Base-by-base conservation (phyloP, 768 basidiomycete species). In the Leucocoprinus leucothites region DNA sequence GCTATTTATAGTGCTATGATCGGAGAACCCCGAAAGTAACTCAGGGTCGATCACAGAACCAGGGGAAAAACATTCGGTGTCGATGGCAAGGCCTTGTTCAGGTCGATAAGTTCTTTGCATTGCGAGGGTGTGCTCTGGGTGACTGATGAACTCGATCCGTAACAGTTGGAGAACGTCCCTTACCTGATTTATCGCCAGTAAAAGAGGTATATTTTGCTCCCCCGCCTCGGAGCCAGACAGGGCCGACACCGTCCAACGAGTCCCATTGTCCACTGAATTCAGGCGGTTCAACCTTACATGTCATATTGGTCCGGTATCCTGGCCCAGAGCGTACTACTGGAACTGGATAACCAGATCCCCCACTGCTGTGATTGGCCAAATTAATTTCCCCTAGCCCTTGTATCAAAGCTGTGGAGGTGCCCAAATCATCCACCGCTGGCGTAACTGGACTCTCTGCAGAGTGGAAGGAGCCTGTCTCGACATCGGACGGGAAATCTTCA, bases 1-100 rank as follows among this genome's bases (percentile, higher is more conserved):
- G 47, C 47, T 56, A 49, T 43, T 56, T 28, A 48, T 56, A 49
- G 54, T 48, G 21, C 47, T 49, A 11, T 22, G 40, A 5, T 56
- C 54, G 41, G 54, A 48, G 28, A 56, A 8, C 3, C n/a, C 46
- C 46, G 53, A 55, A 6, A 31, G 45, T 16, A 46, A 45, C n/a
- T 43, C 38, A 35, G 42, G 45, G 16, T 2, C 5, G 22, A 40
- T 13, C 35, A 26, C 4, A 31, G 24, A 22, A 25, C 35, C 45
- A 16, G 35, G 34, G 9, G 1, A 31, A 22, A 42, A 55, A 14
- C 38, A 40, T 2, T 31, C 16, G 2, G 53, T 53, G 11, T 53
- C 42, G 51, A 53, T 45, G 42, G 51, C 9, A 9, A 44, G 26
- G 18, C 18, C 19, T 19, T 34, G 51, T 22, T 14, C 43, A 43